Evolutionary conservation across 2,329 filamentous ascomycete genomes (phyloP), one percentile per base, ranked within the genome.

Genomic region (Talaromyces sp.): DNA sequence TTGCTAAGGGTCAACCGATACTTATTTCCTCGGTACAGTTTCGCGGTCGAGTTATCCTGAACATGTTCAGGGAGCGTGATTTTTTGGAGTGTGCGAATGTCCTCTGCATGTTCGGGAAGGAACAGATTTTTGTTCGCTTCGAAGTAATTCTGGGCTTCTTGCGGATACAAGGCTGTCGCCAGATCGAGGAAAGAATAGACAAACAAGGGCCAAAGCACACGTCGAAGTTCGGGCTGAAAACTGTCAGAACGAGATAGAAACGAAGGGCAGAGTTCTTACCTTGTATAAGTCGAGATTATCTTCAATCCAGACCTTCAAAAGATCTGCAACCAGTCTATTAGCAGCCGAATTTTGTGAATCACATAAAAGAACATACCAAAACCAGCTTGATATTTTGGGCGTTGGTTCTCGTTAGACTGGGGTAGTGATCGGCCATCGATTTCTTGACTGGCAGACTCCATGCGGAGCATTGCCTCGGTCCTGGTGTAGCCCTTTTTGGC

Each of bases 221-320:
- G 92, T 62, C 86, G 84, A 3, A 99, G 82, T 77, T 99, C 95
- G 52, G 93, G 92, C 86, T 93, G 32, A 61, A 67, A 47, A 69
- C 59, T 55, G 59, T 59, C 55, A 32, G 39, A 32, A 33, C 22
- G 15, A 22, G 27, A 15, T 15, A 30, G 19, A 22, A n/a, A 55
- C 10, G 4, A 30, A 13, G 32, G 10, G 42, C 30, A 57, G 17
- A 39, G 49, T 28, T 10, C 5, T 11, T 63, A 89, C 90, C 81
- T 96, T 96, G 84, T 98, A 98, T 30, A 98, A 84, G 66, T 98
- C 93, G 27, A 99, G 82, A 62, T 91, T 93, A 67, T 93, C 92
- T 66, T 97, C 92, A 54, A 96, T 88, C 89, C 93, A 99, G 65
- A 86, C 84, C 65, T 84, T 88, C 49, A 96, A 79, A 49, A 93